Percentiles rank a stretch among this genome's conserved stretches.
Conservation (phyloP, 805 yeast genomes). For the Lipomyces spencermartinsiae region DNA sequence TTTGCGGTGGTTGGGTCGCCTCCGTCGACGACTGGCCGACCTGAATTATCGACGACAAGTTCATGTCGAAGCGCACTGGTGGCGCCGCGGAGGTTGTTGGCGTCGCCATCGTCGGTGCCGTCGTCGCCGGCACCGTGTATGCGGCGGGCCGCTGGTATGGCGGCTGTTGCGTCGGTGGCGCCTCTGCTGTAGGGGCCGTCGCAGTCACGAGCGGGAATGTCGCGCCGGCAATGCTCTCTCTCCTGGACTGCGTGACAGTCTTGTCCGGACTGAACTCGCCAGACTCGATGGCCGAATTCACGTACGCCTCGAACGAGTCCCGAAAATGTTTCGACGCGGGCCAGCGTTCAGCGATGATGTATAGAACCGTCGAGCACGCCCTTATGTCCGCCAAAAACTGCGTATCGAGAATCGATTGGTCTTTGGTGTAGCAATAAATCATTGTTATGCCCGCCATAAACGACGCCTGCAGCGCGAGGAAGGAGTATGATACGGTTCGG, state of each 20-base stretch:
- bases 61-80: slow-evolving; percentile 27
- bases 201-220: not conserved
- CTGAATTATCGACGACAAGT: slow-evolving; percentile 23
- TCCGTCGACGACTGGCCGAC: slow-evolving; percentile 7
- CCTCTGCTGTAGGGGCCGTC: not conserved
- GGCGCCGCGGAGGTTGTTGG: not conserved
- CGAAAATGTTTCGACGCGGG: slow-evolving; percentile 35
- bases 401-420: slow-evolving; percentile 32
- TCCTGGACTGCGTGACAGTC: not conserved
- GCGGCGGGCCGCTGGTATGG: not conserved
- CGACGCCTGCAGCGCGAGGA: slow-evolving; percentile 33
- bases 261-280: slow-evolving; percentile 16
- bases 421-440: slow-evolving; percentile 36
- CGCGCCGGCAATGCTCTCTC: not conserved
- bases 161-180: not conserved
- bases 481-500: slow-evolving; percentile 33
- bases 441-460: slow-evolving; percentile 38
- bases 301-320: slow-evolving; percentile 32
- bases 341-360: slow-evolving; percentile 37
- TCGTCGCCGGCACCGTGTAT: not conserved
- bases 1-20: slow-evolving; percentile 5
- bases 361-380: slow-evolving; percentile 35
- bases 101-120: not conserved
- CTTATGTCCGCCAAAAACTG: slow-evolving; percentile 33
- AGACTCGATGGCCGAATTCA: slow-evolving; percentile 34